Conservation (phyloP, 1,139 yeast genomes). For the Saccharomycopsis crataegensis region DNA sequence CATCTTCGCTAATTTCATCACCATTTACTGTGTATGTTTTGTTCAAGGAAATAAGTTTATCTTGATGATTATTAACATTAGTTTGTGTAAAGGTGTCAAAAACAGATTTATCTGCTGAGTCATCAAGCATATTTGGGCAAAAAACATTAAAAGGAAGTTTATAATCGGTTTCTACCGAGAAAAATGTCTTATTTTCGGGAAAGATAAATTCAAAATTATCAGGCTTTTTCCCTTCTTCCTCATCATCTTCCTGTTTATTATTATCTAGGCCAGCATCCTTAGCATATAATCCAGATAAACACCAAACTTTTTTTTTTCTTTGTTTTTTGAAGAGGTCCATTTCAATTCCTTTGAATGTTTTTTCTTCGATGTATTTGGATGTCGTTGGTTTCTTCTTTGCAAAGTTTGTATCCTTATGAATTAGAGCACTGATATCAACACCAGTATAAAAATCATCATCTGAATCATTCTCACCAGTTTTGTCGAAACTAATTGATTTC, state of each 20-base stretch:
- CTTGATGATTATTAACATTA: neutral
- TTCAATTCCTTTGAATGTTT: neutral
- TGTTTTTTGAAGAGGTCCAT: neutral
- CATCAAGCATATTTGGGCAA: slow-evolving; percentile 1
- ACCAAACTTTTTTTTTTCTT: slow-evolving; percentile 3
- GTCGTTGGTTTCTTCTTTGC: neutral
- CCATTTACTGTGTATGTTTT: neutral
- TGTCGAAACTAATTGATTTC: neutral
- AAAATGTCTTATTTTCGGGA: neutral
- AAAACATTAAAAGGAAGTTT: slow-evolving; percentile 11
- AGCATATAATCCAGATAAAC: slow-evolving; percentile 5
- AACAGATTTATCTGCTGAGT: neutral
- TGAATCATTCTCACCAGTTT: neutral
- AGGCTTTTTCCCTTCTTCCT: neutral
- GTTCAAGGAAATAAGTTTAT: neutral
- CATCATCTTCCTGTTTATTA: neutral
- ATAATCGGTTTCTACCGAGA: neutral
- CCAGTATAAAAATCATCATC: neutral
- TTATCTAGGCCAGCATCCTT: neutral
- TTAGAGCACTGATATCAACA: slow-evolving; percentile 1
- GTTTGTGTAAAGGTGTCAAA: neutral
- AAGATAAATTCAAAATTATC: neutral
- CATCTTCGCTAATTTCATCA: neutral
- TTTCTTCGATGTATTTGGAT: neutral
- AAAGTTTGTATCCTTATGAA: neutral